Evolutionary conservation across 495 filamentous ascomycete species (phyloP).

Genomic region (Neurospora tetraspora): DNA sequence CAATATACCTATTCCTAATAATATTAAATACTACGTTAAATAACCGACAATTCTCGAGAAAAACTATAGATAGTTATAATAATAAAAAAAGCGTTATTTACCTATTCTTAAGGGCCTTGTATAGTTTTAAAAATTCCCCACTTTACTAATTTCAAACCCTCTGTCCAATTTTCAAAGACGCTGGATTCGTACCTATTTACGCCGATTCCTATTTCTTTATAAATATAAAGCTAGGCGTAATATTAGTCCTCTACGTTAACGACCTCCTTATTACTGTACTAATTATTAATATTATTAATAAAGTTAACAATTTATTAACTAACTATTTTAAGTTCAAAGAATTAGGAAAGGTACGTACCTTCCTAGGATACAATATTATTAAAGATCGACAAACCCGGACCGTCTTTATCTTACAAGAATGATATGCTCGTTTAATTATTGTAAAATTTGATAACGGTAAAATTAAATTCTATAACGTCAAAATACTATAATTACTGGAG

Average conservation of each 20-base stretch:
- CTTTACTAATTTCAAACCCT: background rate
- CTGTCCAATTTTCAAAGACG: background rate
- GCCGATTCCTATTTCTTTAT: background rate
- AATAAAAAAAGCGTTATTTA: too few species aligned
- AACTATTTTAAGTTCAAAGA: background rate
- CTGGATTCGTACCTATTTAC: background rate
- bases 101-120: too few species aligned
- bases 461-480: background rate
- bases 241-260: background rate
- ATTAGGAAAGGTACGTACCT: background rate
- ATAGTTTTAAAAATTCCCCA: background rate
- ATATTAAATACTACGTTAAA: too few species aligned
- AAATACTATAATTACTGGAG: too few species aligned
- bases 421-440: background rate
- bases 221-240: background rate
- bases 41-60: too few species aligned
- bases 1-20: too few species aligned
- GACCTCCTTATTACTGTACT: background rate
- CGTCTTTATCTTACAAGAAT: background rate
- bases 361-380: background rate
- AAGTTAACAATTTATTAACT: background rate
- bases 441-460: background rate
- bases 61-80: too few species aligned
- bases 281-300: background rate
- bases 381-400: background rate